Evolutionary conservation across 2,329 filamentous ascomycete genomes (phyloP).

Genomic region (Penicillium crustosum): DNA sequence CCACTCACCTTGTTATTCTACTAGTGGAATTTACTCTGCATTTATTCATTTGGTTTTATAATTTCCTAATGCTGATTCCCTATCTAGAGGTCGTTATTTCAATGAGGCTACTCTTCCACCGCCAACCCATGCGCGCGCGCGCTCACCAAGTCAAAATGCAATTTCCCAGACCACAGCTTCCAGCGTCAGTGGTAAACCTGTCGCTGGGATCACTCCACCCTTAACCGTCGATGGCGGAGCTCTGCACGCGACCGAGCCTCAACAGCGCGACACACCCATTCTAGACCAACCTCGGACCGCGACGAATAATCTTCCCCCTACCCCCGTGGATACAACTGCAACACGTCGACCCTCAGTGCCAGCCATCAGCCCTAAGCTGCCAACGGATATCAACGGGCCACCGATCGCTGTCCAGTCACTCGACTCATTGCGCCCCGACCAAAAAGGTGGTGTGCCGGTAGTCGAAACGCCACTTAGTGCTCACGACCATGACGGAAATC

Average conservation of each 20-base stretch:
- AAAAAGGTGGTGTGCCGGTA: conserved; percentile 15
- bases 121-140: conserved; percentile 31
- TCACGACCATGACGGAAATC: conserved; percentile 24
- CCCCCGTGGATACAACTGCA: conserved; percentile 10
- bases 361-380: conserved; percentile 10
- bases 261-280: conserved; percentile 2
- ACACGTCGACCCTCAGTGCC: conserved; percentile 11
- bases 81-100: conserved; percentile 56
- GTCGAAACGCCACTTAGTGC: conserved; percentile 27
- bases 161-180: conserved; percentile 35
- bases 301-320: conserved; percentile 10
- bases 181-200: conserved; percentile 33
- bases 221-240: conserved; percentile 19
- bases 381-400: conserved; percentile 13
- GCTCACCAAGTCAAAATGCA: conserved; percentile 27
- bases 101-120: conserved; percentile 55
- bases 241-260: conserved; percentile 13
- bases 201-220: conserved; percentile 20
- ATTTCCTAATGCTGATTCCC: conserved; percentile 23
- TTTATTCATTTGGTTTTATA: neutral
- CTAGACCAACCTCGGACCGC: conserved; percentile 1
- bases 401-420: conserved; percentile 44
- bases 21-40: neutral
- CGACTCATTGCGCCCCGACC: conserved; percentile 52
- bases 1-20: conserved; percentile 14